These are phyloP conservation scores for Gynandropsis gynandra DNA, from an alignment of 345 rosid genomes.

Conservation along the genomic window DNA sequence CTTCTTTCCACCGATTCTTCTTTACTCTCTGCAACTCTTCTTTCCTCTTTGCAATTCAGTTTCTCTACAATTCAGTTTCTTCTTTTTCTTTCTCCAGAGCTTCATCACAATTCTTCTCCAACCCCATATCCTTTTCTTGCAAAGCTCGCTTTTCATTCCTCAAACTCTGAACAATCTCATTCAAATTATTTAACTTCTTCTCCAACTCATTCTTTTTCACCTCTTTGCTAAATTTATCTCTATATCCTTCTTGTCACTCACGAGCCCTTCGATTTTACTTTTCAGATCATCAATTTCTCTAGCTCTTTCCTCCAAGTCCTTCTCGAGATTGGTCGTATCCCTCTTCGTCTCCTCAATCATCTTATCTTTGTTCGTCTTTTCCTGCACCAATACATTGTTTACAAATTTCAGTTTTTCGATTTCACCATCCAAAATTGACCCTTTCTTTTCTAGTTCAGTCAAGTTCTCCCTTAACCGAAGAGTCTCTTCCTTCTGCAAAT, in stretches of 20 bases:
- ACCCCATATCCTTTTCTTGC: constrained; percentile 30
- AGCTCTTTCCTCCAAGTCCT: constrained; percentile 24
- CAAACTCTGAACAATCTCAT: constrained; percentile 29
- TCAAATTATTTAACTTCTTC: constrained; percentile 26
- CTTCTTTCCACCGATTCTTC: no score
- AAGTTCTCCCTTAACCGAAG: constrained; percentile 34
- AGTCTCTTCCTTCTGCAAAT: constrained; percentile 30
- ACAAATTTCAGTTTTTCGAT: constrained; percentile 31
- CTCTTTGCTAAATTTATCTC: constrained; percentile 28
- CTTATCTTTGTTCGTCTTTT: constrained; percentile 28
- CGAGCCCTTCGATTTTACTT: constrained; percentile 27
- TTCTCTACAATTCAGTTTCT: no score
- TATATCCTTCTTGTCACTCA: constrained; percentile 33
- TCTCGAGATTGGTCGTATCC: constrained; percentile 33
- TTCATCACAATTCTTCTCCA: constrained; percentile 41
- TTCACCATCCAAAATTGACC: constrained; percentile 27
- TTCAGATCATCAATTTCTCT: constrained; percentile 33
- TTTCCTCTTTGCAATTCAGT: no score
- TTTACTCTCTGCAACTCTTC: no score
- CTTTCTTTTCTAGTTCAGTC: constrained; percentile 33
- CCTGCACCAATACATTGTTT: constrained; percentile 28
- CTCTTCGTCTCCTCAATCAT: constrained; percentile 20
- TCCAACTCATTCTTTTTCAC: constrained; percentile 36
- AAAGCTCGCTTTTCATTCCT: constrained; percentile 36
- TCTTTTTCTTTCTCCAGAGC: constrained; percentile 33